Percentiles rank a stretch among this genome's conserved stretches.
Conservation (phyloP, 805 yeast genomes). For the Yarrowia sp. region DNA sequence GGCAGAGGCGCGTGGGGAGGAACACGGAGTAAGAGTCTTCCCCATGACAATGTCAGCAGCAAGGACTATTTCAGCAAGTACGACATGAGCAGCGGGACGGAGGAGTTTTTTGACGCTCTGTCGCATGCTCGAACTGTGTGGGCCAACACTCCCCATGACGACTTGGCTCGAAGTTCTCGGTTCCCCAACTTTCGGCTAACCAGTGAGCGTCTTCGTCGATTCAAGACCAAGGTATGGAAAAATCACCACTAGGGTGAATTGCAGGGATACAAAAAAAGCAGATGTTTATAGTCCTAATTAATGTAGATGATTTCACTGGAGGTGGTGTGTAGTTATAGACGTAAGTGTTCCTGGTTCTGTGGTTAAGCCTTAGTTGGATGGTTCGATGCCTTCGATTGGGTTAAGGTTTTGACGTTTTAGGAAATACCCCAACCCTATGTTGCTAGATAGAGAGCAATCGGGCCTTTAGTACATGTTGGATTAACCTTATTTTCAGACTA, state of each 20-base stretch:
- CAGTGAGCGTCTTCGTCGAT: background rate
- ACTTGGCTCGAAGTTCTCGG: background rate
- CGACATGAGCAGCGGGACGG: constrained; percentile 1
- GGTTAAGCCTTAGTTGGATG: background rate
- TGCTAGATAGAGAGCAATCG: constrained; percentile 19
- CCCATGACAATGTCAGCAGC: background rate
- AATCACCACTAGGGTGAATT: background rate
- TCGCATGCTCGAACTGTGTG: constrained; percentile 5
- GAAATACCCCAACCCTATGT: background rate
- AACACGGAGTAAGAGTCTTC: background rate
- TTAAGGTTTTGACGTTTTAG: background rate
- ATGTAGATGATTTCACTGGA: background rate
- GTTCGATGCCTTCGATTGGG: background rate
- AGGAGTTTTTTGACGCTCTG: constrained; percentile 9
- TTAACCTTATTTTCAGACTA: background rate
- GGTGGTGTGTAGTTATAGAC: background rate
- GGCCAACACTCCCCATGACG: constrained; percentile 8
- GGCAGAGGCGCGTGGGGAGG: background rate
- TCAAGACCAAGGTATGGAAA: background rate
- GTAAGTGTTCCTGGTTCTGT: background rate
- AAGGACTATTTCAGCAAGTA: constrained; percentile 5
- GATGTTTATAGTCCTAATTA: constrained; percentile 1
- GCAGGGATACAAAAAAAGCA: background rate
- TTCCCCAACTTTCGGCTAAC: background rate
- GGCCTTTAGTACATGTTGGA: background rate